Evolutionary conservation across 1,284 basidiomycete species (phyloP), one percentile per base, ranked within the genome.

Genomic region (Cutaneotrichosporon dermatis): DNA sequence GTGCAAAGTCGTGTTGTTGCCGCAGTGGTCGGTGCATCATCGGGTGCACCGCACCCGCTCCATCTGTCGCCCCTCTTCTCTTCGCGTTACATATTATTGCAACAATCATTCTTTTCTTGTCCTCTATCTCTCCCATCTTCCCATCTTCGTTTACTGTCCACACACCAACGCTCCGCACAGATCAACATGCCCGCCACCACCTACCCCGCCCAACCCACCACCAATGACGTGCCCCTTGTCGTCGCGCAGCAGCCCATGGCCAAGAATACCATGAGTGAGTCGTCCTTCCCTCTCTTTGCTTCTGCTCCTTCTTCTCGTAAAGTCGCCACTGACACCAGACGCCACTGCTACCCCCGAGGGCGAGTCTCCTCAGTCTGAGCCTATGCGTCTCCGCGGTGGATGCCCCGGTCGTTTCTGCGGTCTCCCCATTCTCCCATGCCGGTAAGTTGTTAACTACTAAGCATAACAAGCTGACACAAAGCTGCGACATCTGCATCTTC

Each of bases 361-460:
- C 5, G 58, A 61, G 51, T 58, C 59, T 12, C 55, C 60, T 9
- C 62, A 61, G 48, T 52, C 68, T 42, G 54, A 62, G 37, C 58
- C 66, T 34, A 57, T 74, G 54, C 64, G 75, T 41, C 66, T 77
- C 44, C 67, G 75, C 48, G 75, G 75, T 50, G 75, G 75, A 2
- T 77, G 74, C 66, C 75, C 75, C n/a, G 74, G 72, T 40, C 64
- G 67, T 37, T 62, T 75, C 61, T 76, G 75, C 51, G 74, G 74
- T 51, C 66, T 75, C 16, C 74, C 75, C n/a, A 76, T 76, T 44
- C 65, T 76, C 4, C 75, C 75, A 33, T 76, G 75, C 65, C 66
- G 62, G 70, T 74, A 55, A 66, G 72, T 64, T 35, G 36, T 49
- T 12, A 39, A 1, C 43, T 7, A 46, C 37, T 40, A 15, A 12